Evolutionary conservation across 768 basidiomycete species (phyloP).

Genomic region (Cystofilobasidium capitatum): DNA sequence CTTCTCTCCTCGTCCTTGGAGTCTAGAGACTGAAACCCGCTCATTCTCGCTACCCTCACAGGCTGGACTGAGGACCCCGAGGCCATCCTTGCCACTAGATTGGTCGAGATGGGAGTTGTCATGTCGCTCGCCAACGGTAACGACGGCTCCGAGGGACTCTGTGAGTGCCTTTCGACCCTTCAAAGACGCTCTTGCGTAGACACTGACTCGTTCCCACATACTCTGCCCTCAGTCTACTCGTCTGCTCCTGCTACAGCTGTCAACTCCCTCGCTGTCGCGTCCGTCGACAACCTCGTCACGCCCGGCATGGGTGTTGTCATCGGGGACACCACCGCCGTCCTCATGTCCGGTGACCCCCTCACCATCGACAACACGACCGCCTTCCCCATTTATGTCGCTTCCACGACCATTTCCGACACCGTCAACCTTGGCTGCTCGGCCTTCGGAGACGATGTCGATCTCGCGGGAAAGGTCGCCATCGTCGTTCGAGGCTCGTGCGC

Average conservation of each 20-base stretch:
- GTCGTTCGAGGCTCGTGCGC: slow-evolving; percentile 54
- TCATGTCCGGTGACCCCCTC: slow-evolving; percentile 49
- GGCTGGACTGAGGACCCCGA: slow-evolving; percentile 56
- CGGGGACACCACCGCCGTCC: slow-evolving; percentile 47
- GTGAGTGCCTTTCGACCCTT: no score
- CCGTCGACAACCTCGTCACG: slow-evolving; percentile 44
- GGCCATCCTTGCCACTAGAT: slow-evolving; percentile 52
- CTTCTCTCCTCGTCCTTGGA: no score
- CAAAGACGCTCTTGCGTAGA: no score
- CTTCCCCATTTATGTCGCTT: slow-evolving; percentile 53
- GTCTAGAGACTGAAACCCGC: no score
- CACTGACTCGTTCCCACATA: no score
- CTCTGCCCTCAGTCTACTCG: slow-evolving; percentile 15
- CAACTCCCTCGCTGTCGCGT: slow-evolving; percentile 46
- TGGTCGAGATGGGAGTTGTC: slow-evolving; percentile 52
- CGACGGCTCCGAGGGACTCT: slow-evolving; percentile 9
- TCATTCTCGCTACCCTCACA: no score
- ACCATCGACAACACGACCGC: slow-evolving; percentile 41
- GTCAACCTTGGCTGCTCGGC: slow-evolving; percentile 54
- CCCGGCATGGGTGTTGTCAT: slow-evolving; percentile 53
- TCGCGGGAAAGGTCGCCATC: slow-evolving; percentile 49
- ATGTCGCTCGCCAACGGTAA: slow-evolving; percentile 38
- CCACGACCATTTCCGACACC: slow-evolving; percentile 47
- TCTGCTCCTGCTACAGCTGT: slow-evolving; percentile 47
- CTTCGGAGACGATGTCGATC: slow-evolving; percentile 48